Percentiles rank a stretch among this genome's conserved stretches.
These are phyloP conservation scores for Didymella exigua DNA, from an alignment of 2,329 filamentous ascomycete genomes.

Conservation along the genomic window DNA sequence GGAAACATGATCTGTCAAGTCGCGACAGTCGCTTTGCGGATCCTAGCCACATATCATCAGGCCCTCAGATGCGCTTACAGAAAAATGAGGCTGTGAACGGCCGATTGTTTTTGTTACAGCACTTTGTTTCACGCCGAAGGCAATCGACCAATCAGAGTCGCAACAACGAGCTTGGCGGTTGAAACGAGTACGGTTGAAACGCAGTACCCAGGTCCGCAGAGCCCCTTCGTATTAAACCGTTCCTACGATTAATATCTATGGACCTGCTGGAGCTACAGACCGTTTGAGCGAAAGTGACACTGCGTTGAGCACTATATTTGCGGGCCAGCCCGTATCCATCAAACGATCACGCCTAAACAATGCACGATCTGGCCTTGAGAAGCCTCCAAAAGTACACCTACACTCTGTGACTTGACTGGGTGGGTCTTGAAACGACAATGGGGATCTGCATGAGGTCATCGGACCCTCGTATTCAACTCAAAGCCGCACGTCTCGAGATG, in stretches of 20 bases:
- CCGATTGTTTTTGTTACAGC: slow-evolving; percentile 7
- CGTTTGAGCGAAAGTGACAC: slow-evolving; percentile 8
- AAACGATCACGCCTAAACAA: background rate
- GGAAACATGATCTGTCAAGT: background rate
- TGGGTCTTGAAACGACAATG: slow-evolving; percentile 15
- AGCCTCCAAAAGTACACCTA: background rate
- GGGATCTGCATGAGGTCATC: slow-evolving; percentile 15
- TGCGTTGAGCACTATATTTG: slow-evolving; percentile 10
- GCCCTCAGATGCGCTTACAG: background rate
- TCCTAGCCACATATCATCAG: background rate
- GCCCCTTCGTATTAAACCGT: slow-evolving; percentile 8
- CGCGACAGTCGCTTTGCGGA: background rate
- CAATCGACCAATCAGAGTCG: slow-evolving; percentile 5
- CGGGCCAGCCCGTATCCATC: background rate
- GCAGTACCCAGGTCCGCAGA: slow-evolving; percentile 1
- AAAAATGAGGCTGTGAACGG: background rate
- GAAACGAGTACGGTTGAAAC: slow-evolving; percentile 17
- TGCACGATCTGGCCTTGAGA: background rate
- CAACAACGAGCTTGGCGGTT: background rate
- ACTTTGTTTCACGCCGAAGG: background rate
- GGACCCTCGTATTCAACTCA: slow-evolving; percentile 1
- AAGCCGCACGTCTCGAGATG: slow-evolving; percentile 9
- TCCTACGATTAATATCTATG: slow-evolving; percentile 1
- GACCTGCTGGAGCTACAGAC: background rate
- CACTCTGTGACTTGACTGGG: slow-evolving; percentile 4